Evolutionary conservation across 1,284 basidiomycete genomes (phyloP).

Genomic region (Rhodotorula mucilaginosa): DNA sequence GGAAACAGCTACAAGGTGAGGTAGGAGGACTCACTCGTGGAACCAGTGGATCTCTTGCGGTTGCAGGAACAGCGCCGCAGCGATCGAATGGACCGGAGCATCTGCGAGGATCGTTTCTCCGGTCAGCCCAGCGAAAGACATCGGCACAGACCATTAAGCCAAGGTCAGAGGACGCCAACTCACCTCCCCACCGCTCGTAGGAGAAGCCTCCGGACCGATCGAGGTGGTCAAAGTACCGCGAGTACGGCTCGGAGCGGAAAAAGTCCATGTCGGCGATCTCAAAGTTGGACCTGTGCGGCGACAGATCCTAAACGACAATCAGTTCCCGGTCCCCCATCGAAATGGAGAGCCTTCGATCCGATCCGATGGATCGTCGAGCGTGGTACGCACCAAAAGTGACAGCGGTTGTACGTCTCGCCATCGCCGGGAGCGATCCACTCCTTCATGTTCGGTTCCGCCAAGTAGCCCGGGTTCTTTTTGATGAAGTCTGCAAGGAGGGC

Average conservation of each 20-base stretch:
- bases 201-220: slow-evolving; percentile 73
- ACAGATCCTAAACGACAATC: neutral
- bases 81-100: slow-evolving; percentile 80
- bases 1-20: neutral
- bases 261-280: slow-evolving; percentile 69
- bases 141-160: too few relatives aligned
- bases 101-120: neutral
- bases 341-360: neutral
- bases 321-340: neutral
- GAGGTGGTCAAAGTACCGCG: slow-evolving; percentile 67
- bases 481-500: slow-evolving; percentile 62
- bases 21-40: slow-evolving; percentile 27
- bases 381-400: slow-evolving; percentile 51
- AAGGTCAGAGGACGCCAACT: too few relatives aligned
- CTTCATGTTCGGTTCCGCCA: slow-evolving; percentile 69
- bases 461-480: slow-evolving; percentile 62
- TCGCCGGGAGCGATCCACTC: slow-evolving; percentile 70
- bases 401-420: slow-evolving; percentile 72
- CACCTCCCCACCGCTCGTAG: slow-evolving; percentile 58
- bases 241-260: slow-evolving; percentile 73
- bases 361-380: neutral
- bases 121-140: too few relatives aligned
- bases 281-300: slow-evolving; percentile 56
- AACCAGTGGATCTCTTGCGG: slow-evolving; percentile 57
- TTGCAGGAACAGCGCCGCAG: slow-evolving; percentile 63